Base-by-base conservation (phyloP, 371 early-diverging fungal genomes). In the Conidiobolus incongruus region DNA sequence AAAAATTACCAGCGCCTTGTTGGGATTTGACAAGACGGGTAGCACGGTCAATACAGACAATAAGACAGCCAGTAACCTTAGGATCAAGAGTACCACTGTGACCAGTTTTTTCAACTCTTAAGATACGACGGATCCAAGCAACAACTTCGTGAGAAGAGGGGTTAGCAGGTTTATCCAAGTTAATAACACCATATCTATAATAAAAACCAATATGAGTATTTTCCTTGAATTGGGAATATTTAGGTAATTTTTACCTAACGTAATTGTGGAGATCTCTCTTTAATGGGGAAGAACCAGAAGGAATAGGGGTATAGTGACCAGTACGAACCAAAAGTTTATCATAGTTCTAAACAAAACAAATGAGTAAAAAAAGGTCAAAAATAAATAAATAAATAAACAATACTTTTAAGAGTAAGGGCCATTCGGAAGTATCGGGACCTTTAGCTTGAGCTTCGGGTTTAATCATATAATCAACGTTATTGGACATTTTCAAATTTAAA, bases 121-220 rank as follows among this genome's bases (percentile, higher is more conserved):
- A 77, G 48, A 99, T 99, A 50, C 94, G 84, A 46, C 94, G 85
- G 48, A 99, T 88, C 99, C 99, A 99, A 41, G 99, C 97, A 35
- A 99, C 99, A 35, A 99, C 98, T 70, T 99, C 99, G 72, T 99
- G 99, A 32, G 98, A 97, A 32, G 95, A 94, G 41, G 99, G 99
- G 70, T 98, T 98, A 39, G 95, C 78, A 41, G 98, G 98, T 75
- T 99, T 97, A 65, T 92, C 89, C 47, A 56, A 50, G 67, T 97
- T 94, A 61, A 99, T 93, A 41, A 94, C 81, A 58, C 99, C 99
- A 69, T 98, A 95, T 54, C 81, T 52, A 37, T 8, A 26, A 31
- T 38, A 32, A 37, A 12, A 20, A 6, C 16, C 6, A 22, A 17
- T 28, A 33, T 23, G 20, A 32, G 17, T 19, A 39, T 28, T 23